Conservation (phyloP, 2,329 filamentous ascomycete genomes). For the Harringtonia lauricola region DNA sequence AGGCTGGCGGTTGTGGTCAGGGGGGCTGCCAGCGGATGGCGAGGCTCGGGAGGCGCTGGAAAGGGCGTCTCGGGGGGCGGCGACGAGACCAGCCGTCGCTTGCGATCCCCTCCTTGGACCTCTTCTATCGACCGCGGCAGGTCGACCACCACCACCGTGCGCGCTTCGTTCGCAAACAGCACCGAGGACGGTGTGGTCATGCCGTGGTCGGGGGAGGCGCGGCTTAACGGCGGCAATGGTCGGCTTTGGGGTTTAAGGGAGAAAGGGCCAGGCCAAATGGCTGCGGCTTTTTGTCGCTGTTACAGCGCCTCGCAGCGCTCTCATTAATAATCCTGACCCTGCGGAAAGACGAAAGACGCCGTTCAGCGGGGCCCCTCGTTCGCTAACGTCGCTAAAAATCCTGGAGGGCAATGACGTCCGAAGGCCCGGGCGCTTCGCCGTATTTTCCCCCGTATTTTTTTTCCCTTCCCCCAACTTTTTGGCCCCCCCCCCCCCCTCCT, state of each 20-base stretch:
- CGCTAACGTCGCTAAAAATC: too few species aligned
- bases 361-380: too few species aligned
- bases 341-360: too few species aligned
- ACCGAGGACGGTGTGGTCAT: constrained; percentile 20
- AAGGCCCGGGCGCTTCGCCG: too few species aligned
- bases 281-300: neutral
- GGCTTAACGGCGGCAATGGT: neutral
- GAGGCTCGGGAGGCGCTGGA: constrained; percentile 26
- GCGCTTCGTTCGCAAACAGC: constrained; percentile 40
- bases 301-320: neutral
- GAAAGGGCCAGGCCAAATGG: too few species aligned
- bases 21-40: constrained; percentile 4
- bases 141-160: constrained; percentile 50
- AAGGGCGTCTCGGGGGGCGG: constrained; percentile 32
- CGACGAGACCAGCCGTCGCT: constrained; percentile 32
- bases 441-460: too few species aligned
- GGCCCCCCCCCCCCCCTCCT: neutral
- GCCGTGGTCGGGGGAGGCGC: neutral
- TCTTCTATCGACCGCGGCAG: constrained; percentile 59
- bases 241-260: too few species aligned
- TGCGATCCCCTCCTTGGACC: constrained; percentile 38
- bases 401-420: too few species aligned
- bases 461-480: neutral
- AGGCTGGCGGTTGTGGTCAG: constrained; percentile 14
- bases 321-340: too few species aligned